Evolutionary conservation across 2,329 filamentous ascomycete species (phyloP), one percentile per base, ranked within the genome.

Genomic region (Sordariomycetes sp.): DNA sequence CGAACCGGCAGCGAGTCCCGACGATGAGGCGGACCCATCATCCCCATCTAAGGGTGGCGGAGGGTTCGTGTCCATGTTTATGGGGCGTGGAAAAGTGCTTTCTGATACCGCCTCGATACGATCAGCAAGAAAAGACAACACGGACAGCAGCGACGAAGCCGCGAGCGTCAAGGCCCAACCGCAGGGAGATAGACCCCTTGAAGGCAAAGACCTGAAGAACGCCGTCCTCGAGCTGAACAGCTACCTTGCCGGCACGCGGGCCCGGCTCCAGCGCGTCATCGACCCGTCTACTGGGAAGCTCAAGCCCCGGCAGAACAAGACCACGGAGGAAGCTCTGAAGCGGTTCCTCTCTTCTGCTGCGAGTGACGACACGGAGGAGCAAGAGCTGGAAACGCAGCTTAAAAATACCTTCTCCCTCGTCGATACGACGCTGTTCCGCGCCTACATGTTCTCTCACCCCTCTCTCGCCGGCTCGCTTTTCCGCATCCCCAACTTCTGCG

Each of bases 401-500:
- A 80, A 85, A 14, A 80, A 86, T 43, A 90, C 88, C 1, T 96
- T 94, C 40, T 86, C 83, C 55, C 75, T 97, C 2, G 90, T 97
- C 7, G 94, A 99, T 68, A 99, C 94, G 0, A 93, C 92, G 0
- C 79, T 99, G 0, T 97, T 99, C 76, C 85, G 93, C 18, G 88
- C 90, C 0, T 95, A 96, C 70, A 97, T 99, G 92, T 90, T 93
- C 66, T 90, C 88, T 3, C 86, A 86, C 8, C 93, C 94, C 4
- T 85, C 87, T 6, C 78, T 99, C 12, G 91, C 91, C 3, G 89
- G 89, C 1, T 90, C 92, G 0, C 80, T 99, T 0, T 97, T 99
- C 74, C 90, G 94, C 25, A 90, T 97, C 56, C 87, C 92, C 67
- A 99, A 99, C 70, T 97, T 97, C 68, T 97, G 94, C 70, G 93